Conservation (phyloP, 2,329 filamentous ascomycete genomes). For the Aspergillus neotritici region DNA sequence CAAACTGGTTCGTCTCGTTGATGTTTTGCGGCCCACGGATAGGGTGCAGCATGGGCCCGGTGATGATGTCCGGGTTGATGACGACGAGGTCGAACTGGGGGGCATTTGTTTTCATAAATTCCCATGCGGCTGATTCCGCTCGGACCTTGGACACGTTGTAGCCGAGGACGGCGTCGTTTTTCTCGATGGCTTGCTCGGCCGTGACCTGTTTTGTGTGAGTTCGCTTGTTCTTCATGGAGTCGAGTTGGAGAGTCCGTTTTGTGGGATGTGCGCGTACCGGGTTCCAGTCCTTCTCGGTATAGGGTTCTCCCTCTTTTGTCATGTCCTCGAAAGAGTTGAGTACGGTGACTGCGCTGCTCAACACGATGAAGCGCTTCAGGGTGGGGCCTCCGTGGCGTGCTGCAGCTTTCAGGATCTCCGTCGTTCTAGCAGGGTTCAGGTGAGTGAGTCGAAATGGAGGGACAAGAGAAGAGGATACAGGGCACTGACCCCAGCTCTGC, state of each 20-base stretch:
- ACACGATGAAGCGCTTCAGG: conserved; percentile 21
- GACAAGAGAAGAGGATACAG: conserved; percentile 39
- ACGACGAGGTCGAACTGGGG: conserved; percentile 13
- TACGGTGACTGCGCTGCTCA: conserved; percentile 35
- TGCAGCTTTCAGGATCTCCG: conserved; percentile 11
- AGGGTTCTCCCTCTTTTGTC: conserved; percentile 14
- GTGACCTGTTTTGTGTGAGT: conserved; percentile 8
- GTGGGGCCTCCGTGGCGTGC: conserved; percentile 5
- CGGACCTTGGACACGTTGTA: conserved; percentile 13
- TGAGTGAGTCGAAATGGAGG: neutral
- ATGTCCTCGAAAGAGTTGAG: conserved; percentile 22
- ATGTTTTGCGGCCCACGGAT: conserved; percentile 13
- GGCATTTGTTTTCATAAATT: conserved; percentile 10
- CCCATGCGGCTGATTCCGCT: conserved; percentile 14
- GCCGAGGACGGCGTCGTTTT: conserved; percentile 10
- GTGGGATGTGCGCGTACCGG: conserved; percentile 3
- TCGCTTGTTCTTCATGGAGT: too few relatives aligned
- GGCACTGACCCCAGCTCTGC: conserved; percentile 45
- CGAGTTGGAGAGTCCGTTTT: neutral
- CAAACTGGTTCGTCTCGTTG: conserved; percentile 20
- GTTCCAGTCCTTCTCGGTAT: conserved; percentile 22
- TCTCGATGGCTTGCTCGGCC: conserved; percentile 10
- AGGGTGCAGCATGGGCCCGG: conserved; percentile 18
- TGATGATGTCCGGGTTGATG: conserved; percentile 20
- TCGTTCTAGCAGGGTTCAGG: conserved; percentile 7